Evolutionary conservation across 2,329 filamentous ascomycete species (phyloP).

Genomic region (Alternaria incomplexa): DNA sequence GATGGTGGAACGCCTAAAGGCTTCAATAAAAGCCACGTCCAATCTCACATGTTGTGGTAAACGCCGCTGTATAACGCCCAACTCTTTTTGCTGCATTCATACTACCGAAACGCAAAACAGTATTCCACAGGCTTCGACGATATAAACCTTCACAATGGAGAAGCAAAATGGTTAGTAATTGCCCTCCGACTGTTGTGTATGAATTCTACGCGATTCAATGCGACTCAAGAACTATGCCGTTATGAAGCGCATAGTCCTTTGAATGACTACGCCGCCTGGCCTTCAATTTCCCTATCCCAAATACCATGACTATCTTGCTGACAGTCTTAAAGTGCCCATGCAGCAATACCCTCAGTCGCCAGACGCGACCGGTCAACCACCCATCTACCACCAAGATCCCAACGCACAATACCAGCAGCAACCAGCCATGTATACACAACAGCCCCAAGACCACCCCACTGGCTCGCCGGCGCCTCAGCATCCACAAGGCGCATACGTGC

Average conservation of each 20-base stretch:
- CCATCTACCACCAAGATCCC: constrained; percentile 43
- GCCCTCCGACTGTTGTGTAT: background rate
- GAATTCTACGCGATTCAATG: background rate
- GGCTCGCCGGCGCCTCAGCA: constrained; percentile 35
- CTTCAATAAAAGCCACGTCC: constrained; percentile 11
- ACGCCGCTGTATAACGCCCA: background rate
- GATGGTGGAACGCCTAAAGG: constrained; percentile 23
- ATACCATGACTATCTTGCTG: constrained; percentile 6
- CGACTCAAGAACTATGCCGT: background rate
- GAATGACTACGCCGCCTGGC: background rate
- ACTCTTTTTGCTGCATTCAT: background rate
- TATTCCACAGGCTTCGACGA: background rate
- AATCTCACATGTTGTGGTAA: background rate
- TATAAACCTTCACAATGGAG: constrained; percentile 34
- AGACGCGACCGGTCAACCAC: constrained; percentile 33
- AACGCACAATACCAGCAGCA: constrained; percentile 19
- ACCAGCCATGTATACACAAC: constrained; percentile 25
- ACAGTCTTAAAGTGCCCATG: constrained; percentile 41
- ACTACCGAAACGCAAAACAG: background rate
- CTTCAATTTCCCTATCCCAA: background rate
- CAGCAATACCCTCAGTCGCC: constrained; percentile 46
- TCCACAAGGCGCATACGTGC: constrained; percentile 26
- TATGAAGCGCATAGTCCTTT: background rate
- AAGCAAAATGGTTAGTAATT: constrained; percentile 44
- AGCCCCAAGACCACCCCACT: constrained; percentile 11